phyloP scores from a whole-genome alignment of 352 stramenopile genomes.

The Hyaloperonospora brassicae region DNA sequence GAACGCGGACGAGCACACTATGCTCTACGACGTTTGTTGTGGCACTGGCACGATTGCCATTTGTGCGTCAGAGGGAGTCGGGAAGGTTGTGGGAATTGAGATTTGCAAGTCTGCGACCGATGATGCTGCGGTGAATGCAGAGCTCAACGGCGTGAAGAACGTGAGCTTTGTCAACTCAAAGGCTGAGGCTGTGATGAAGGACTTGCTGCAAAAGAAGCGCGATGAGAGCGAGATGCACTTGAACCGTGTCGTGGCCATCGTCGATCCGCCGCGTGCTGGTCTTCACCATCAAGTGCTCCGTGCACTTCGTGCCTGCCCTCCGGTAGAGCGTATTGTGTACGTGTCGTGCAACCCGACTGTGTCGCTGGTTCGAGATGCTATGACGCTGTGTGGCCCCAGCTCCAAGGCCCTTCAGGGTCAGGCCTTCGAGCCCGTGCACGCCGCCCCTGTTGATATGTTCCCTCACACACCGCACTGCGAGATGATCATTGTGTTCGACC shows the following conservation, averaged over 20 bases:
- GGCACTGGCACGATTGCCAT: slow-evolving; percentile 98
- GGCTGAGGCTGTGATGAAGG: slow-evolving; percentile 86
- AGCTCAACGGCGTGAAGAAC: slow-evolving; percentile 80
- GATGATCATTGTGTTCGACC: slow-evolving; percentile 98
- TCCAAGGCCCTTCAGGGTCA: slow-evolving; percentile 89
- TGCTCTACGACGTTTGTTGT: slow-evolving; percentile 98
- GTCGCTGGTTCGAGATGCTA: slow-evolving; percentile 85
- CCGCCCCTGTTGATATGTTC: slow-evolving; percentile 98
- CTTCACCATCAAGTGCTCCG: slow-evolving; percentile 89
- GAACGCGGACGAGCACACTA: slow-evolving; percentile 58
- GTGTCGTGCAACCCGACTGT: slow-evolving; percentile 98
- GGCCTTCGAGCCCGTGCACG: slow-evolving; percentile 88
- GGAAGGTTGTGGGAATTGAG: slow-evolving; percentile 83
- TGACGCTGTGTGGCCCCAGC: slow-evolving; percentile 88
- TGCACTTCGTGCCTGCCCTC: slow-evolving; percentile 70
- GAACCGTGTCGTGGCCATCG: slow-evolving; percentile 89
- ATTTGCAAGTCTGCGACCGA: slow-evolving; percentile 87
- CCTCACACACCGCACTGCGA: slow-evolving; percentile 97
- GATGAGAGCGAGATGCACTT: slow-evolving; percentile 45
- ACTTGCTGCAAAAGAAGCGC: slow-evolving; percentile 60
- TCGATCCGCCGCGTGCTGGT: slow-evolving; percentile 94
- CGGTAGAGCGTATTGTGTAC: slow-evolving; percentile 92
- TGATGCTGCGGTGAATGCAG: slow-evolving; percentile 83
- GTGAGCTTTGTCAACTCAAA: slow-evolving; percentile 88
- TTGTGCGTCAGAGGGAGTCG: slow-evolving; percentile 74